Evolutionary conservation across 257 asterid genomes (phyloP).

Genomic region (Paulownia fortunei): DNA sequence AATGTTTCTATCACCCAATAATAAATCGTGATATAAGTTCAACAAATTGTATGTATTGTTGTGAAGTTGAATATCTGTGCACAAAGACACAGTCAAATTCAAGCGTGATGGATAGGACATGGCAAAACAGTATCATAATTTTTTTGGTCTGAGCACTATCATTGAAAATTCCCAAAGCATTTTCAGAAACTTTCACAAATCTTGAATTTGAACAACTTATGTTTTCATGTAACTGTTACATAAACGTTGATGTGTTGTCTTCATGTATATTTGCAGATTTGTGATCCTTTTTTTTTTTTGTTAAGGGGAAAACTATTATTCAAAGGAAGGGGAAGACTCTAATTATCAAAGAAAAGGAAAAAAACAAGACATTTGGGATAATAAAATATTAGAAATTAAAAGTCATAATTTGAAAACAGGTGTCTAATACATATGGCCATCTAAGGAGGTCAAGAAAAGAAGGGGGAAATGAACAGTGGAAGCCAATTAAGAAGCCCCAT

Average conservation of each 20-base stretch:
- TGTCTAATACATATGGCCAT: too few relatives aligned
- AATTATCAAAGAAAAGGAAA: too few relatives aligned
- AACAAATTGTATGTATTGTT: background rate
- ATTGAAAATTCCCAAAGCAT: too few relatives aligned
- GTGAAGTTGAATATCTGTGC: slow-evolving; percentile 13
- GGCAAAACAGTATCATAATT: background rate
- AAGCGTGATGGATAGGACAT: background rate
- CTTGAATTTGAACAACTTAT: background rate
- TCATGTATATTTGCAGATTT: too few relatives aligned
- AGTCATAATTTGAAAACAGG: too few relatives aligned
- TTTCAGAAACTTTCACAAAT: background rate
- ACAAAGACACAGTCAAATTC: background rate
- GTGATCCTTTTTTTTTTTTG: too few relatives aligned
- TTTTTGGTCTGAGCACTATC: background rate
- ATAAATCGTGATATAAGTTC: background rate
- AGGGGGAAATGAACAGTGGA: slow-evolving; percentile 14
- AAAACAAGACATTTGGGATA: too few relatives aligned
- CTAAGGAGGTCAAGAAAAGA: too few relatives aligned
- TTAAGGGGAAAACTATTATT: too few relatives aligned
- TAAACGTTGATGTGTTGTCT: background rate
- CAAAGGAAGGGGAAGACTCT: too few relatives aligned
- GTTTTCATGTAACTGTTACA: background rate
- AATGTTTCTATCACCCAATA: too few relatives aligned
- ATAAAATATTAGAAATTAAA: too few relatives aligned
- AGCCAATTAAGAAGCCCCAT: background rate